phyloP scores from a whole-genome alignment of 306 rosid species.

The Vigna nakashimae region DNA sequence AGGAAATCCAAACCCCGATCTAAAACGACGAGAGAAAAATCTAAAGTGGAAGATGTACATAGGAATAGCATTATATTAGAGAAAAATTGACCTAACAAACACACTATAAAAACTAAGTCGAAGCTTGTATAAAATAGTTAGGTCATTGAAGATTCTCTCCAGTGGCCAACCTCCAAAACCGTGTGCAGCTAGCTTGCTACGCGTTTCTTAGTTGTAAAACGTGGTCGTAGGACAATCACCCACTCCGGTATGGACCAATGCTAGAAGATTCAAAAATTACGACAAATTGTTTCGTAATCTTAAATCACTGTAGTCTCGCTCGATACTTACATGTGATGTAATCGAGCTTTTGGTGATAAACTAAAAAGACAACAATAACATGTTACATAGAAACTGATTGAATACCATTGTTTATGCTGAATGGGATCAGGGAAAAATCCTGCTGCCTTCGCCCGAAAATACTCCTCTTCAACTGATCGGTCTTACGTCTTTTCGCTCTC shows the following conservation, averaged over 20 bases:
- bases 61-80: conserved; percentile 24
- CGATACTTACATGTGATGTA: too few species aligned
- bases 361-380: too few species aligned
- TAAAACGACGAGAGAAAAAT: conserved; percentile 13
- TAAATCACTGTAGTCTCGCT: too few species aligned
- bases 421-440: too few species aligned
- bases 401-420: too few species aligned
- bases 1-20: conserved; percentile 34
- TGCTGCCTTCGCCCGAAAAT: too few species aligned
- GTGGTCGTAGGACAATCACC: conserved; percentile 34
- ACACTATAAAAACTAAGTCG: conserved; percentile 7
- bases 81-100: conserved; percentile 36
- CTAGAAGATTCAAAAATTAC: conserved; percentile 9
- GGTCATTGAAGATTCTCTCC: conserved; percentile 36
- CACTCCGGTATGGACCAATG: conserved; percentile 31
- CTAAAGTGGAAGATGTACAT: conserved; percentile 17
- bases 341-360: too few species aligned
- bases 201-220: conserved; percentile 53
- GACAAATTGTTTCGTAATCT: too few species aligned
- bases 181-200: conserved; percentile 47
- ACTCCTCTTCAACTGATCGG: too few species aligned
- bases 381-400: too few species aligned
- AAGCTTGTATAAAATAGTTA: conserved; percentile 5
- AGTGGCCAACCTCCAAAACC: conserved; percentile 41
- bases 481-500: too few species aligned